These are phyloP conservation scores for Colletotrichum sp. DNA, from an alignment of 2,329 filamentous ascomycete species.

Conservation along the genomic window DNA sequence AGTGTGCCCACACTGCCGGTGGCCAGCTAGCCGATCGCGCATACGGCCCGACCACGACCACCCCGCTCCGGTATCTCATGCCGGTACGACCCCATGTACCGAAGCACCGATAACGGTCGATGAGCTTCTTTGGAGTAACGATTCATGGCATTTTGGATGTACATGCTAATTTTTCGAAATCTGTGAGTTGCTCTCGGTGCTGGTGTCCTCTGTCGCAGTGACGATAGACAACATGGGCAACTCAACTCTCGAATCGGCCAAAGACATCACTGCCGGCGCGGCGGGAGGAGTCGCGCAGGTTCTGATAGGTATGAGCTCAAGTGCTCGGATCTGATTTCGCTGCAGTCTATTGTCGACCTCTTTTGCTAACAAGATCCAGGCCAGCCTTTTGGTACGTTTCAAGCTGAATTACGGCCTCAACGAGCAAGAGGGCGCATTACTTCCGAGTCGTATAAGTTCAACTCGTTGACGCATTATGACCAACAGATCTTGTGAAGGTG, in stretches of 20 bases:
- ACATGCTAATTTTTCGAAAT: neutral
- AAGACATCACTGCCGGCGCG: neutral
- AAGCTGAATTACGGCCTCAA: neutral
- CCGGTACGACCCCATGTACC: neutral
- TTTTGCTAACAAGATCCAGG: neutral
- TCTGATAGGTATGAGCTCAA: neutral
- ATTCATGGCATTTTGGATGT: neutral
- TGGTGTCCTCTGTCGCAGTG: neutral
- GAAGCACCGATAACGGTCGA: neutral
- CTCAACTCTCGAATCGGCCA: neutral
- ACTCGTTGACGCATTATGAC: too few relatives aligned
- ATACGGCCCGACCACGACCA: neutral
- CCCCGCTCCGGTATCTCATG: neutral
- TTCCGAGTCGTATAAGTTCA: neutral
- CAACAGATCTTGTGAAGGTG: neutral
- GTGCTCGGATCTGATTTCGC: neutral
- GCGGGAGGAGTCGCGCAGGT: neutral
- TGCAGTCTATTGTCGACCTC: rapidly evolving
- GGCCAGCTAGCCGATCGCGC: neutral
- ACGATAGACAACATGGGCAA: neutral
- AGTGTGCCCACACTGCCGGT: neutral
- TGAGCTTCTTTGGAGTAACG: neutral
- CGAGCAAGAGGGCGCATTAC: neutral
- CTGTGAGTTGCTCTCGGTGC: neutral
- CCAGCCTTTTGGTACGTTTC: neutral